These are phyloP conservation scores for Umbelopsis ramanniana DNA, from an alignment of 192 early-diverging fungal species.

Conservation along the genomic window DNA sequence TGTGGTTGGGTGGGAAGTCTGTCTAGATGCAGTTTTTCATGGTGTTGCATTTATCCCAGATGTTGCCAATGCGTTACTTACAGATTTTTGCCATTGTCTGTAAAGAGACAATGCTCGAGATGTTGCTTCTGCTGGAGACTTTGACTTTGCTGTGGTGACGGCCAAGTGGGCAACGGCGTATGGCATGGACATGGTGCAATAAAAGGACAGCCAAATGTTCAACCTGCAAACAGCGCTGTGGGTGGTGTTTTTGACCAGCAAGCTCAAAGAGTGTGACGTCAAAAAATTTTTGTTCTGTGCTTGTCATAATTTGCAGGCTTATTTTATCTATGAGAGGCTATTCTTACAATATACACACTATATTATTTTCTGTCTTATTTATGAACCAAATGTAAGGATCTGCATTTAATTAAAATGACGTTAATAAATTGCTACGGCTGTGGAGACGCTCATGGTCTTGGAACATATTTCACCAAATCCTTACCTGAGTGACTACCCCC, in stretches of 20 bases:
- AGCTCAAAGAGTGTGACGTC: constrained; percentile 5
- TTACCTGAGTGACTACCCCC: constrained; percentile 70
- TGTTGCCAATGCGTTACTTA: constrained; percentile 35
- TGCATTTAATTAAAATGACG: not conserved
- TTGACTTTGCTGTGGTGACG: constrained; percentile 58
- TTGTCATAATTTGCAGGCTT: too few relatives aligned
- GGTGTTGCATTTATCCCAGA: not conserved
- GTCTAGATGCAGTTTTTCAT: not conserved
- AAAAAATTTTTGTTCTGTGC: not conserved
- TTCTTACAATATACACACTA: not conserved
- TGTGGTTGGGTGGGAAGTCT: not conserved
- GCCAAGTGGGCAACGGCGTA: constrained; percentile 52
- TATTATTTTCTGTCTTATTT: not conserved
- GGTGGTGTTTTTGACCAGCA: not conserved
- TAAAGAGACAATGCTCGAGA: constrained; percentile 67
- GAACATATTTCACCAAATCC: constrained; percentile 4
- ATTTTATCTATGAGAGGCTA: not conserved
- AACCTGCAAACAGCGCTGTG: not conserved
- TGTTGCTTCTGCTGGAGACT: constrained; percentile 66
- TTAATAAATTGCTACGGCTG: not conserved
- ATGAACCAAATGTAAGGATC: constrained; percentile 31
- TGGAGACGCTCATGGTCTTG: too few relatives aligned
- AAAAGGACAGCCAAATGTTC: not conserved
- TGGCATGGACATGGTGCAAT: constrained; percentile 22
- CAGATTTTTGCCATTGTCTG: constrained; percentile 70